Conservation (phyloP, 2,329 filamentous ascomycete species). For the Ramularia endophylla region DNA sequence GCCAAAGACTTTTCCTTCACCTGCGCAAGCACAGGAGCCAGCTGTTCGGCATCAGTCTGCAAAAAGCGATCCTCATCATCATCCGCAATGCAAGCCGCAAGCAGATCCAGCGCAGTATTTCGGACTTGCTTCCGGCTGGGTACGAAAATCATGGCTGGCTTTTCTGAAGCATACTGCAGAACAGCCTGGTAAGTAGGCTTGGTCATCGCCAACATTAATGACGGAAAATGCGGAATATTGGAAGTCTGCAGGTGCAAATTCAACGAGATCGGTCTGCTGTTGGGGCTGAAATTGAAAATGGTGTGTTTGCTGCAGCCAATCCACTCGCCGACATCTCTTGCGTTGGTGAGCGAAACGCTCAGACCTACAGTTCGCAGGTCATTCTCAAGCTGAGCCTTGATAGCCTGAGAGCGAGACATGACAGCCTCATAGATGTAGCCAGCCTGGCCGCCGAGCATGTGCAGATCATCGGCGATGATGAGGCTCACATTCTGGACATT, state of each 20-base stretch:
- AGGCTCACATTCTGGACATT: constrained; percentile 86
- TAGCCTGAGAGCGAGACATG: constrained; percentile 97
- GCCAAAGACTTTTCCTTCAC: constrained; percentile 82
- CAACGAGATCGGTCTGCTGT: constrained; percentile 79
- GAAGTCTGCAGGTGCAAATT: constrained; percentile 95
- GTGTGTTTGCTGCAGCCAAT: constrained; percentile 97
- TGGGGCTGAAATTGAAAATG: constrained; percentile 97
- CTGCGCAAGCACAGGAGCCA: constrained; percentile 72
- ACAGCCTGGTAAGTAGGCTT: constrained; percentile 89
- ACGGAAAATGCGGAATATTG: constrained; percentile 93
- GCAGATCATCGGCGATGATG: constrained; percentile 92
- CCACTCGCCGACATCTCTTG: constrained; percentile 93
- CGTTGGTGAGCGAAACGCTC: constrained; percentile 87
- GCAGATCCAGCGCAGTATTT: constrained; percentile 75
- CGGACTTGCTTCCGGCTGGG: constrained; percentile 90
- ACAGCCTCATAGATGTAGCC: constrained; percentile 94
- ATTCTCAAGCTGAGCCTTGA: constrained; percentile 79
- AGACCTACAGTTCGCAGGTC: constrained; percentile 82
- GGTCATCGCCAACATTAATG: constrained; percentile 97
- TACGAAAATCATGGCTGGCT: constrained; percentile 87
- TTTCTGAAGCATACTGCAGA: constrained; percentile 78
- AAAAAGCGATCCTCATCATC: constrained; percentile 93
- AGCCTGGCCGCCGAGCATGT: constrained; percentile 78
- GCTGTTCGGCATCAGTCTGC: constrained; percentile 74
- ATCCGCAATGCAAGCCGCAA: constrained; percentile 80